These are phyloP conservation scores for Aspergillus bertholletiae DNA, from an alignment of 495 filamentous ascomycete genomes.

Conservation along the genomic window DNA sequence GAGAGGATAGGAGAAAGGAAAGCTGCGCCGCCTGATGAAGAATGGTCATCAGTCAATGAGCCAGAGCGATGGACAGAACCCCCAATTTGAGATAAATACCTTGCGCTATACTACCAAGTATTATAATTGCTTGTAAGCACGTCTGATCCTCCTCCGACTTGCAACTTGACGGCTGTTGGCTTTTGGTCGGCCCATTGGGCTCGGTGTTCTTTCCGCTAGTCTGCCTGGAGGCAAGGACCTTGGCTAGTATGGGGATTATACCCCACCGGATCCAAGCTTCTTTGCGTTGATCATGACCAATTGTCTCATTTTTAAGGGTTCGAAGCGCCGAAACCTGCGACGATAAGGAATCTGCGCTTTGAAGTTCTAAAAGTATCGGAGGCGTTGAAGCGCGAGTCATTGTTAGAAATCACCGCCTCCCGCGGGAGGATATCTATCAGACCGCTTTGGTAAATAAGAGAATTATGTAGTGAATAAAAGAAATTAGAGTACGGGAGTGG, in stretches of 20 bases:
- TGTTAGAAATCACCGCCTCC: conserved; percentile 35
- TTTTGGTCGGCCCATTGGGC: conserved; percentile 26
- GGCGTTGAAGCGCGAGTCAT: conserved; percentile 48
- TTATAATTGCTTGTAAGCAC: conserved; percentile 73
- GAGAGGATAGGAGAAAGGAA: conserved; percentile 73
- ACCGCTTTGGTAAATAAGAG: neutral
- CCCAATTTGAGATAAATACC: conserved; percentile 50
- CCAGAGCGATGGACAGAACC: neutral
- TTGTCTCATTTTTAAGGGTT: conserved; percentile 79
- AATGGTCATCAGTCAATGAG: conserved; percentile 14
- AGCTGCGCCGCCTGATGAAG: conserved; percentile 65
- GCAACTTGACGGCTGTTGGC: conserved; percentile 12
- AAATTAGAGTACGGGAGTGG: neutral
- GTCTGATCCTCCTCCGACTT: conserved; percentile 57
- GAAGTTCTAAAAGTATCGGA: conserved; percentile 60
- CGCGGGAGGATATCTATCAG: conserved; percentile 8
- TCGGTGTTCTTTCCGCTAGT: conserved; percentile 37
- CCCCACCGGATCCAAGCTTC: conserved; percentile 68
- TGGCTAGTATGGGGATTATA: conserved; percentile 63
- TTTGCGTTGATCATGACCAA: conserved; percentile 87
- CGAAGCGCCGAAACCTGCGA: conserved; percentile 64
- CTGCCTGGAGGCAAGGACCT: conserved; percentile 47
- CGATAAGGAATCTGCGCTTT: conserved; percentile 53
- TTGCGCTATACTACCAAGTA: conserved; percentile 78
- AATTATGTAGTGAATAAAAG: neutral